A percentile compares a stretch with the other conserved stretches of the same genome.
Conservation (phyloP, 495 filamentous ascomycete genomes). For the Thermothielavioides terrestris region DNA sequence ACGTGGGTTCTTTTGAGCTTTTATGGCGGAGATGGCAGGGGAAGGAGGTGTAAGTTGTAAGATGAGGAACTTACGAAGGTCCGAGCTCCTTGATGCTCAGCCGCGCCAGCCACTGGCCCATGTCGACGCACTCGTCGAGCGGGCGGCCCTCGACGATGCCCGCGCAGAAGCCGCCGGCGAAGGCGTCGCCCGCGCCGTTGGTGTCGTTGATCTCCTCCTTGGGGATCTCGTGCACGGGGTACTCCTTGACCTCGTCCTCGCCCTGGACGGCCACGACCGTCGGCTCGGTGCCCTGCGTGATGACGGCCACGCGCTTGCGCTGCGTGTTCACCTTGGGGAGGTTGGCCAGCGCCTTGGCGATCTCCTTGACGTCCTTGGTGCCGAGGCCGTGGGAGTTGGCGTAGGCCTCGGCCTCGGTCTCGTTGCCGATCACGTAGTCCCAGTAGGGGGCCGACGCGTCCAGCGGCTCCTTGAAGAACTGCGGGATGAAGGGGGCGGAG, state of each 20-base stretch:
- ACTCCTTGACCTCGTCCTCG: slow-evolving; percentile 62
- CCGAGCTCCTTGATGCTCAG: slow-evolving; percentile 89
- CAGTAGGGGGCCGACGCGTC: slow-evolving; percentile 79
- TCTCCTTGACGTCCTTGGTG: slow-evolving; percentile 69
- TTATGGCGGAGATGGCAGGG: background rate
- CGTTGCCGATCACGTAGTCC: slow-evolving; percentile 96
- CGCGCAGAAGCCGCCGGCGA: slow-evolving; percentile 87
- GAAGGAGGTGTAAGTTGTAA: background rate
- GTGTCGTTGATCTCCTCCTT: slow-evolving; percentile 80
- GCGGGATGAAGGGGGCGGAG: slow-evolving; percentile 87
- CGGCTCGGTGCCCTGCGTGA: slow-evolving; percentile 88
- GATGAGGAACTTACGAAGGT: slow-evolving; percentile 66
- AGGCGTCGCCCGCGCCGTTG: slow-evolving; percentile 95
- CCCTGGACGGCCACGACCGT: slow-evolving; percentile 72
- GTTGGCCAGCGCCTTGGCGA: slow-evolving; percentile 74
- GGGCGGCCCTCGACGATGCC: slow-evolving; percentile 77
- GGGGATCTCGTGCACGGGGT: slow-evolving; percentile 67
- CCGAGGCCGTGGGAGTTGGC: slow-evolving; percentile 69
- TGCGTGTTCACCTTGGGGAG: slow-evolving; percentile 84
- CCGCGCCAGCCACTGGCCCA: slow-evolving; percentile 91
- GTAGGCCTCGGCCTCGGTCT: slow-evolving; percentile 83
- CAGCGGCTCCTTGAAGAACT: slow-evolving; percentile 95
- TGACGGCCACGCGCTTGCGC: slow-evolving; percentile 70
- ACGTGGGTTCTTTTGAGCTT: background rate
- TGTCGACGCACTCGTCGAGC: slow-evolving; percentile 66